Evolutionary conservation across 2,329 filamentous ascomycete genomes (phyloP), one percentile per base, ranked within the genome.

Genomic region (Plenodomus biglobosus): DNA sequence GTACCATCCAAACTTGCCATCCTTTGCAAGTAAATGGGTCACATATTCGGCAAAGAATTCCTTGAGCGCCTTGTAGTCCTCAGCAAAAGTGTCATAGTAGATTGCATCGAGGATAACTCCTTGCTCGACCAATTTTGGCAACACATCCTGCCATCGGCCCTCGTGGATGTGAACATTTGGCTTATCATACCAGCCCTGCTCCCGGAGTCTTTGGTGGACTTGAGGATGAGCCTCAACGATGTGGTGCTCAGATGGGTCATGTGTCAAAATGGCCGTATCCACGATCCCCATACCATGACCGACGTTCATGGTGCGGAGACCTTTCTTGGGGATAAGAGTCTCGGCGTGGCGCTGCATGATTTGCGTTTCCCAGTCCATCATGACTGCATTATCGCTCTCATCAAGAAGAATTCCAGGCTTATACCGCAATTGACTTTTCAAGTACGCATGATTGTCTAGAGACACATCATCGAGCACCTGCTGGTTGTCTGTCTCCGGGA

Each of bases 271-370:
- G 72, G 91, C 85, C 42, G 77, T 77, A 68, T 95, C 90, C 44
- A 95, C 81, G 50, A 95, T 95, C 37, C 90, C 90, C 88, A 95
- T 94, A 5, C 90, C 91, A 61, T 95, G 92, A 5, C 91, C 91
- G 48, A 95, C 85, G 66, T 95, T 95, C 52, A 95, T 82, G 32
- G 94, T 83, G 38, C 85, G 82, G 56, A 87, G 81, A 1, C 86
- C 87, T 0, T 67, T 44, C 35, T 76, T 76, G 4, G 85, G 77
- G 1, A 86, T 76, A 1, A 95, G 76, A 13, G 83, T 80, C 53
- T 85, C 80, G 38, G 90, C 89, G 45, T 87, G 90, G 42, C 82
- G 80, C 50, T 82, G 81, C 90, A 95, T 95, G 61, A 95, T 94
- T 56, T 85, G 83, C 1, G 85, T 87, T 72, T 95, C 90, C 90